Evolutionary conservation across 2,329 filamentous ascomycete species (phyloP), one percentile per base, ranked within the genome.

Genomic region (Coleophoma crateriformis): DNA sequence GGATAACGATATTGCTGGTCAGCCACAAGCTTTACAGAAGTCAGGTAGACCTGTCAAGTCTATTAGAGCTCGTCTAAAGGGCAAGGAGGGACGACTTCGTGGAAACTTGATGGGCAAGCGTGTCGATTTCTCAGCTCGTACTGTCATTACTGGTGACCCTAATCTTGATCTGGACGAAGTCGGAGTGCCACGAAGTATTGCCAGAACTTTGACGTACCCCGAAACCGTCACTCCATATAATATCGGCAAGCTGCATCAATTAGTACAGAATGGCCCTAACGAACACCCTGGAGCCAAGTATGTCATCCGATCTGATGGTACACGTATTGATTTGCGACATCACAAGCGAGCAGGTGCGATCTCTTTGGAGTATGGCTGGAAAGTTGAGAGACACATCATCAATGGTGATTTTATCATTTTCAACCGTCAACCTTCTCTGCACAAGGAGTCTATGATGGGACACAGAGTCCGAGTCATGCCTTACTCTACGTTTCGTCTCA

Each of bases 361-460:
- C 55, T 85, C 85, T 50, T 73, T 99, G 33, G 88, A 96, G 63
- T 96, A 96, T 65, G 95, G 95, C 45, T 97, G 92, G 92, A 97
- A 96, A 67, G 95, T 99, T 34, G 94, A 99, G 71, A 87, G 94
- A 54, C 94, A 99, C 70, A 82, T 99, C 56, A 85, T 95, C 62
- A 90, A 96, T 63, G 92, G 92, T 50, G 94, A 99, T 69, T 95
- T 90, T 58, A 97, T 99, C 71, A 91, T 99, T 64, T 99, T 99
- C 82, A 99, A 99, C 69, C 94, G 94, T 78, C 94, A 99, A 67
- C 94, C 94, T 1, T 99, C 94, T 34, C 77, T 99, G 63, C 94
- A 99, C 78, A 99, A 99, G 71, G 94, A 99, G 67, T 99, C 94
- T 53, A 99, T 99, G 94, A 99, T 99, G 95, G 94, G 90, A 69